Base-by-base conservation (phyloP, 2,329 filamentous ascomycete genomes). In the Colletotrichum sp. region DNA sequence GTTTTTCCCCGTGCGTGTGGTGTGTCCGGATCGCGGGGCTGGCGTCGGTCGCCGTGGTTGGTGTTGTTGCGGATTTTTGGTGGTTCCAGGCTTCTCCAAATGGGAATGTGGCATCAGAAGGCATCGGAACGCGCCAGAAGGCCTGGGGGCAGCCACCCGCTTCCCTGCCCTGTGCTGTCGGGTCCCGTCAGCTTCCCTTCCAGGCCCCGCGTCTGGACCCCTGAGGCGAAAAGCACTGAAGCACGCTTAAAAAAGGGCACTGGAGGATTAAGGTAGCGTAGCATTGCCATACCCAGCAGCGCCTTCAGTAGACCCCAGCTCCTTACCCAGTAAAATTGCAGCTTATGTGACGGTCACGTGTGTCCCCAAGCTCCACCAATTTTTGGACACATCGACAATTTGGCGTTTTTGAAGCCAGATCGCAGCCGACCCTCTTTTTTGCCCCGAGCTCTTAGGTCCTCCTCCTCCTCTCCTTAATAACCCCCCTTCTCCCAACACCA, bases 331-430 rank as follows among this genome's bases (percentile, higher is more conserved):
- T 69, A 62, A 69, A 36, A 74, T 70, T 32, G 58, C 38, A 58
- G 32, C 66, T 66, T 56, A 72, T 52, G 55, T 34, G 38, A 66
- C 6, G 60, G 81, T 85, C 83, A 83, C 81, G 81, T 85, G 83
- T 26, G 8, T 18, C 10, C 13, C 26, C 43, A 52, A 69, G 56
- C 78, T 81, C 82, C 80, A 81, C 80, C 65, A 32, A 83, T 83
- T 84, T 84, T 83, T 84, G 86, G 85, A 84, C 86, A 87, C 85
- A 86, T 87, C 82, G 84, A 82, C 85, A 82, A 79, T 84, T 86
- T 81, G 79, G 79, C 76, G 80, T 80, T 79, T 79, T 83, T 85
- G 84, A 87, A 85, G 86, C 84, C 86, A 87, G 84, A 87, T 87
- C 83, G 82, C 77, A 76, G 72, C 32, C 75, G 76, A 77, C 70